Evolutionary conservation across 345 rosid genomes (phyloP), one percentile per base, ranked within the genome.

Genomic region (Populus pruinosa): DNA sequence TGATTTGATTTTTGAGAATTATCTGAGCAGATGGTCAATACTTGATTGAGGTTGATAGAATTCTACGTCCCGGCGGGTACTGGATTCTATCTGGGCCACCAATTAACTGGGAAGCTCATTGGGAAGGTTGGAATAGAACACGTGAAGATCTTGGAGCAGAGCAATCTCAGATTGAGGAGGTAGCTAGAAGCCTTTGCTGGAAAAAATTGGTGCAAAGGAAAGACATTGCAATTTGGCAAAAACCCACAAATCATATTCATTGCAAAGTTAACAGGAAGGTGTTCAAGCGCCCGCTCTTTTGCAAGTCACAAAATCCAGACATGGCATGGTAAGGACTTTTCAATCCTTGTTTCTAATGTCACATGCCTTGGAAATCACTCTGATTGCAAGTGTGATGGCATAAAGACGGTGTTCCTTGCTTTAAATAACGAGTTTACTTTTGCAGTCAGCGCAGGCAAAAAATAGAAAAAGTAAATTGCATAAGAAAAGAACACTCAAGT

Each of bases 41-140:
- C 82, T 79, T 96, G 49, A 88, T 93, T 23, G 99, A 96, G 79
- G 90, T 96, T 2, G 99, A 96, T 66, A 77, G 99, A 75, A 79
- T 96, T 64, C 85, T 96, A 67, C 88, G 97, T 50, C 97, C 99
- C 3, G 99, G 98, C 2, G 97, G 96, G 56, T 92, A 96, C 25
- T 96, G 99, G 99, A 82, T 93, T 62, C 83, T 96, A 21, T 96
- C 99, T 0, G 98, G 99, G 67, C 99, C 97, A 4, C 99, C 99
- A 29, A 83, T 96, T 4, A 96, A 91, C 80, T 93, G 99, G 98
- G 83, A 93, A 78, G 76, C 21, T 0, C 91, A 92, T 21, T 92
- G 91, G 93, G 89, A 80, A 87, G 99, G 98, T 17, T 96, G 99
- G 99, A 77, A 85, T 21, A 83, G 98, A 65, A 86, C 97, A 2